Percentiles rank a stretch among this genome's conserved stretches.
These are phyloP conservation scores for Dioscorea alata DNA, from an alignment of 106 monocot genomes.

Conservation along the genomic window DNA sequence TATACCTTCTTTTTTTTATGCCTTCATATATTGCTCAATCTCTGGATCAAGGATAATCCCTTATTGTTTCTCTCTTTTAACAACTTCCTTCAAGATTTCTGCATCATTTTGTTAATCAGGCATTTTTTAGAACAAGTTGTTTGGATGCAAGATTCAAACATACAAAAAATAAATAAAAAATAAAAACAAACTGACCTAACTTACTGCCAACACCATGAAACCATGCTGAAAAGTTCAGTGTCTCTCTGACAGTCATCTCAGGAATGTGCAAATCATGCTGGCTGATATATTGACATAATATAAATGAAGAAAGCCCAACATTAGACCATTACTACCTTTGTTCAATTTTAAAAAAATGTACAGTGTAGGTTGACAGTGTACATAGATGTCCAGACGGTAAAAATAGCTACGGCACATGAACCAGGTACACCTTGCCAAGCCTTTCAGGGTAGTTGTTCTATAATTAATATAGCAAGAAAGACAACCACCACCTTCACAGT, in stretches of 20 bases:
- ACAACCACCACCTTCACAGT: too few species aligned
- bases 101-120: neutral
- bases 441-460: slow-evolving; percentile 86
- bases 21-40: slow-evolving; percentile 87
- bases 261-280: slow-evolving; percentile 73
- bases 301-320: too few species aligned
- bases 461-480: neutral
- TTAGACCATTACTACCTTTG: too few species aligned
- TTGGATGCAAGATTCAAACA: neutral
- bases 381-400: too few species aligned
- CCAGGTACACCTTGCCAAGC: slow-evolving; percentile 54
- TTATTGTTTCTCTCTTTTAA: slow-evolving; percentile 48
- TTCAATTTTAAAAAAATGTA: too few species aligned
- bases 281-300: too few species aligned
- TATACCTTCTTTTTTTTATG: slow-evolving; percentile 55
- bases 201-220: slow-evolving; percentile 79
- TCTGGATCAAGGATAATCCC: slow-evolving; percentile 69
- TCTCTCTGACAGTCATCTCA: slow-evolving; percentile 81
- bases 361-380: too few species aligned
- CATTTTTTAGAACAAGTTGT: too few species aligned
- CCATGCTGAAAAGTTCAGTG: slow-evolving; percentile 63
- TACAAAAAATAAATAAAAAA: too few species aligned
- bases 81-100: slow-evolving; percentile 89
- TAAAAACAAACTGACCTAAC: slow-evolving; percentile 55
- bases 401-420: slow-evolving; percentile 55